Conservation (phyloP, 2,329 filamentous ascomycete genomes). For the Rutstroemia sp. region DNA sequence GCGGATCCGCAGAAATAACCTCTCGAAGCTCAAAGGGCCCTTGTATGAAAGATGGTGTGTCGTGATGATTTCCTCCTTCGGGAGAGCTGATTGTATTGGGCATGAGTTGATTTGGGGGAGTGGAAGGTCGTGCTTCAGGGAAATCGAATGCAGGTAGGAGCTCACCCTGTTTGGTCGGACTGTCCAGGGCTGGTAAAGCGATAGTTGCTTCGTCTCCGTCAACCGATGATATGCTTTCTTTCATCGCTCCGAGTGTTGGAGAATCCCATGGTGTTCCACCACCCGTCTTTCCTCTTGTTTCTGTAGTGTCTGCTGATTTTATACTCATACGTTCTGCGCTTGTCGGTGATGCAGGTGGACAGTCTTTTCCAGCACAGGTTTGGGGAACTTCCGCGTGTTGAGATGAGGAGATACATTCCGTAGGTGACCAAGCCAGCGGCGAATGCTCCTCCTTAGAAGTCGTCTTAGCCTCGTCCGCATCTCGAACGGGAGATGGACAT, state of each 20-base stretch:
- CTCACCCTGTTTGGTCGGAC: neutral
- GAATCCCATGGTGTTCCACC: neutral
- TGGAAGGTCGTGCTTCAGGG: neutral
- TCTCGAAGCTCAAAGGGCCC: neutral
- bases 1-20: neutral
- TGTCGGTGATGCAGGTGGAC: neutral
- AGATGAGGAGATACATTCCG: neutral
- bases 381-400: neutral
- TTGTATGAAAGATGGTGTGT: constrained; percentile 7
- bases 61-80: neutral
- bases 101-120: neutral
- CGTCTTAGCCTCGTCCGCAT: no score
- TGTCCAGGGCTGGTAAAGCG: neutral
- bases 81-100: neutral
- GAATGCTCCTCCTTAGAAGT: no score
- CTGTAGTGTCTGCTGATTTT: neutral
- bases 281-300: neutral
- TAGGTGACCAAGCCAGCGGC: neutral
- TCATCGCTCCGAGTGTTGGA: neutral
- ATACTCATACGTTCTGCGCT: constrained; percentile 1
- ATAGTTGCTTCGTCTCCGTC: neutral
- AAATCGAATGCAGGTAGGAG: neutral
- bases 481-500: no score
- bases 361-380: neutral
- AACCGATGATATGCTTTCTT: neutral